Conservation (phyloP, 2,329 filamentous ascomycete species). For the Truncatella angustata region DNA sequence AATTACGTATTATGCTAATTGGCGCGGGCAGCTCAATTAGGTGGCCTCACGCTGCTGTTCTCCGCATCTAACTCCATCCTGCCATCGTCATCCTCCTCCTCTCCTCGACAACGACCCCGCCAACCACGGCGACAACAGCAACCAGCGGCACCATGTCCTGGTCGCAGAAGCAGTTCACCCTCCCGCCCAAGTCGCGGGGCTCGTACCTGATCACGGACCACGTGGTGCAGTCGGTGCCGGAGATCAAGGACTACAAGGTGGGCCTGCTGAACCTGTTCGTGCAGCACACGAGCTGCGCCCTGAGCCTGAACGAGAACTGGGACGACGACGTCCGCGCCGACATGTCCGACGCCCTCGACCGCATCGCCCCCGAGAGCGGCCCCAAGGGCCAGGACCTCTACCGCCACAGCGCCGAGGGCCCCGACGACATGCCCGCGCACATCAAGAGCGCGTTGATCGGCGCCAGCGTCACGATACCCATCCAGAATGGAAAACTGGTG, state of each 20-base stretch:
- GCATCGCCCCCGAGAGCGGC: slow-evolving; percentile 78
- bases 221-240: slow-evolving; percentile 69
- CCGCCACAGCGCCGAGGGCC: slow-evolving; percentile 81
- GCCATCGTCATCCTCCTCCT: slow-evolving; percentile 14
- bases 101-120: slow-evolving; percentile 12
- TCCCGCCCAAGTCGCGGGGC: slow-evolving; percentile 75
- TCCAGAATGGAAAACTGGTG: slow-evolving; percentile 77
- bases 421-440: slow-evolving; percentile 95
- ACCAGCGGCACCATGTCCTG: slow-evolving; percentile 77
- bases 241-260: slow-evolving; percentile 79
- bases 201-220: slow-evolving; percentile 86
- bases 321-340: slow-evolving; percentile 82
- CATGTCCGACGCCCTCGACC: slow-evolving; percentile 91
- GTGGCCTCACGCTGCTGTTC: too few species aligned
- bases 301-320: slow-evolving; percentile 91
- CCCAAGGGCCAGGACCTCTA: slow-evolving; percentile 73
- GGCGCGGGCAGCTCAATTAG: background rate
- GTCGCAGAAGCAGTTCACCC: slow-evolving; percentile 81
- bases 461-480: slow-evolving; percentile 86
- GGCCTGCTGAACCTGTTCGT: slow-evolving; percentile 87
- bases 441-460: slow-evolving; percentile 90
- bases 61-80: slow-evolving; percentile 42
- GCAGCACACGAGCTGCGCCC: slow-evolving; percentile 90
- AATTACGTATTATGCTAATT: background rate
- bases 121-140: slow-evolving; percentile 18